Percentiles rank a stretch among this genome's conserved stretches.
Evolutionary conservation across 2,329 filamentous ascomycete genomes (phyloP).

Genomic region (Xylariales sp.): DNA sequence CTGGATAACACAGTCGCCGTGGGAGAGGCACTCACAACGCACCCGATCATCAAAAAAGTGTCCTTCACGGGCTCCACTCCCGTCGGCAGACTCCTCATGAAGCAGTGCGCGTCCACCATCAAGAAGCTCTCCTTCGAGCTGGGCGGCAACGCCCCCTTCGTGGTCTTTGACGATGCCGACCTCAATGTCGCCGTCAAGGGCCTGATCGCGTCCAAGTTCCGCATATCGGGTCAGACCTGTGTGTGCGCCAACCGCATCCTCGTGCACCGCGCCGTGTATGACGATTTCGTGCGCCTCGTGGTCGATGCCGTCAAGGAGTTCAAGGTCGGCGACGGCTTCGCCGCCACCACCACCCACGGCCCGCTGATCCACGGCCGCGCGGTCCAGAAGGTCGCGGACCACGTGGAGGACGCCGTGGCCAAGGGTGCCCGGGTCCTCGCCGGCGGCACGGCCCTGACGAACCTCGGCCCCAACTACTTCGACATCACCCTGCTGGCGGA

Average conservation of each 20-base stretch:
- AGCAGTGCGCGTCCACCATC: conserved; percentile 62
- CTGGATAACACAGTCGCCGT: neutral
- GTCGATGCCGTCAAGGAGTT: conserved; percentile 51
- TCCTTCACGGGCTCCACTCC: conserved; percentile 63
- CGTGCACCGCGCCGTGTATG: conserved; percentile 56
- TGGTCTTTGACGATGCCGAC: conserved; percentile 72
- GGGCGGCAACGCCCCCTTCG: conserved; percentile 72
- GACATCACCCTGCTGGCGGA: conserved; percentile 66
- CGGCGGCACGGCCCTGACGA: conserved; percentile 58
- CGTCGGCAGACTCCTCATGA: conserved; percentile 55
- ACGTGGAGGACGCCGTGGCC: conserved; percentile 59
- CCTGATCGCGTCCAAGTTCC: conserved; percentile 67
- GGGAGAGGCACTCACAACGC: neutral
- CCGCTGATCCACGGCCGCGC: conserved; percentile 56
- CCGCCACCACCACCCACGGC: conserved; percentile 48
- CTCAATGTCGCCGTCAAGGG: conserved; percentile 57
- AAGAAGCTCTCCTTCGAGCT: conserved; percentile 67
- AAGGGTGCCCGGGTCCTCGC: conserved; percentile 38
- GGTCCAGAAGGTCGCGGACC: conserved; percentile 57
- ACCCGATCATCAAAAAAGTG: conserved; percentile 33
- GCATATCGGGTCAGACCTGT: conserved; percentile 69
- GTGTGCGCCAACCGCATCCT: conserved; percentile 62
- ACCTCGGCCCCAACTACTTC: conserved; percentile 67
- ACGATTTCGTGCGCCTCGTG: conserved; percentile 41
- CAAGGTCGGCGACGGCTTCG: conserved; percentile 54